Base-by-base conservation (phyloP, 2,329 filamentous ascomycete genomes). In the Aspergillus fumigatus region DNA sequence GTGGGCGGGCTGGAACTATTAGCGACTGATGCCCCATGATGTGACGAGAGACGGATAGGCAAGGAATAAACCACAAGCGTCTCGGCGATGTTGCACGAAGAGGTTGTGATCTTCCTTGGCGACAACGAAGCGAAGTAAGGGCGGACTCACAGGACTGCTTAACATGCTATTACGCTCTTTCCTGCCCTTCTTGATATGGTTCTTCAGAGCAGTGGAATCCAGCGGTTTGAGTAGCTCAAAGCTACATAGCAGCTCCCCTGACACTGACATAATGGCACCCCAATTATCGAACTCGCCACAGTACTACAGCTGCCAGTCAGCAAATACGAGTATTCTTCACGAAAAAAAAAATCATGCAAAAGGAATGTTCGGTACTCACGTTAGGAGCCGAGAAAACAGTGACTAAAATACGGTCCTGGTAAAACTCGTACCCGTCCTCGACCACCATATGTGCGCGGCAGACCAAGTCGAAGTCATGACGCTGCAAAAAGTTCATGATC, bases 241-340 rank as follows among this genome's bases (percentile, higher is more conserved):
- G 72, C 92, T 97, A 78, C 94, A 99, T 1, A 99, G 84, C 52
- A 99, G 78, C 74, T 97, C 94, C 14, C 85, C 85, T 1, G 92
- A 97, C 23, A 99, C 94, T 2, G 93, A 96, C 94, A 99, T 99
- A 64, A 97, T 92, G 14, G 94, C 94, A 21, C 94, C 94, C 91
- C 94, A 97, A 62, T 99, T 99, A 72, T 99, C 94, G 65, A 99
- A 99, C 74, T 99, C 94, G 64, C 94, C 94, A 68, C 94, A 99
- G 70, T 99, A 97, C 90, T 96, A 40, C n/a, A 43, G 48, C 55
- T 23, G 19, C 10, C 25, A 57, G 66, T 65, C 63, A 73, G 71
- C 62, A 67, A 47, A 26, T 7, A 19, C 17, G 9, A 17, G 14
- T 40, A 29, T 14, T 26, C 10, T 19, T 27, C 21, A 48, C 9